Evolutionary conservation across 352 stramenopile species (phyloP).

Genomic region (Pythium pyrilobum): DNA sequence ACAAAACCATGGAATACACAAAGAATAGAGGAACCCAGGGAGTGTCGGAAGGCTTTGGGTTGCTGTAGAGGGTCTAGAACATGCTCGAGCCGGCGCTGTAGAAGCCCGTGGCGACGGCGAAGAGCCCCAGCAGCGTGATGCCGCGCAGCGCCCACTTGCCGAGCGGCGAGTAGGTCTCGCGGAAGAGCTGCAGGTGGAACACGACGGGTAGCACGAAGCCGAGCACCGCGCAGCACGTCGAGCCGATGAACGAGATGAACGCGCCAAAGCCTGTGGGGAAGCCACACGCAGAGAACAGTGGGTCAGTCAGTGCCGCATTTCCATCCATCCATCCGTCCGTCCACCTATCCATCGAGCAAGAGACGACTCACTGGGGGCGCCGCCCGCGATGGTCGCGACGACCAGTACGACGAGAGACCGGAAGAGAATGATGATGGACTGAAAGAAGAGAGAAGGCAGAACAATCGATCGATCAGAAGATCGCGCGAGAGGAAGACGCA

Average conservation of each 20-base stretch:
- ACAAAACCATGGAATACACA: too few relatives aligned
- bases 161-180: slow-evolving; percentile 1
- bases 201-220: slow-evolving; percentile 69
- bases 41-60: too few relatives aligned
- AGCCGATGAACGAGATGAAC: slow-evolving; percentile 73
- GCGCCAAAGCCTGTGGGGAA: slow-evolving; percentile 69
- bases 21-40: too few relatives aligned
- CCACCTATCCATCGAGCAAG: background rate
- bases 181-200: slow-evolving; percentile 58
- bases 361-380: slow-evolving; percentile 17
- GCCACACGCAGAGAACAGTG: too few relatives aligned
- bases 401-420: slow-evolving; percentile 42
- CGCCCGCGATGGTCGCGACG: slow-evolving; percentile 16
- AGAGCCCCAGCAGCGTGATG: slow-evolving; percentile 17
- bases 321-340: too few relatives aligned
- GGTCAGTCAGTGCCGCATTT: too few relatives aligned
- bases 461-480: background rate
- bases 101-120: slow-evolving; percentile 18
- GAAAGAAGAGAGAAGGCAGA: background rate
- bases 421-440: slow-evolving; percentile 18
- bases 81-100: slow-evolving; percentile 18
- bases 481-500: too few relatives aligned
- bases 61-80: slow-evolving; percentile 14
- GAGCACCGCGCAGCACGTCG: slow-evolving; percentile 68
- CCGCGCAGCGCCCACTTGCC: slow-evolving; percentile 1